Evolutionary conservation across 768 basidiomycete species (phyloP).

Genomic region (Boletellus ananiceps): DNA sequence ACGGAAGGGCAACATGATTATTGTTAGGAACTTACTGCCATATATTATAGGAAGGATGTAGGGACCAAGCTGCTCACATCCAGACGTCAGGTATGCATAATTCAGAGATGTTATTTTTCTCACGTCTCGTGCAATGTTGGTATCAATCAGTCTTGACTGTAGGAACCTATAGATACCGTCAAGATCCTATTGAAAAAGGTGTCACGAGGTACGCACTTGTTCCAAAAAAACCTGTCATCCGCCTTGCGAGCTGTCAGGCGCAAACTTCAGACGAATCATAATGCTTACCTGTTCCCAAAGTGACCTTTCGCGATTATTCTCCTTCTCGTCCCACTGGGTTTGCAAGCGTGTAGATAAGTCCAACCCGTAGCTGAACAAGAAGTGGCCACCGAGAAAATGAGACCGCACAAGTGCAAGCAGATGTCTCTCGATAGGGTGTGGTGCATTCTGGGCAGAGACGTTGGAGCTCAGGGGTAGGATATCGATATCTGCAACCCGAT

Average conservation of each 20-base stretch:
- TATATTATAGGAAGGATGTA: conserved; percentile 93
- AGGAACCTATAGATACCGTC: conserved; percentile 37
- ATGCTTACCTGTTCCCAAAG: conserved; percentile 73
- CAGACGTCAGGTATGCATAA: conserved; percentile 5
- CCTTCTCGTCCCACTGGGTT: conserved; percentile 62
- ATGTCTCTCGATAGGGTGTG: conserved; percentile 85
- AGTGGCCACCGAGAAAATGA: conserved; percentile 73
- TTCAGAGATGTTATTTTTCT: conserved; percentile 24
- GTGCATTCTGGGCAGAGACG: conserved; percentile 59
- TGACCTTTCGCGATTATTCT: conserved; percentile 48
- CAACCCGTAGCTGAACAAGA: conserved; percentile 88
- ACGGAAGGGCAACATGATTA: background rate
- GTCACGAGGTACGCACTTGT: conserved; percentile 43
- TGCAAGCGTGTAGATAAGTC: conserved; percentile 88
- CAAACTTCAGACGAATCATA: background rate
- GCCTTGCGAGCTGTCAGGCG: conserved; percentile 45
- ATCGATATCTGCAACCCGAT: conserved; percentile 85
- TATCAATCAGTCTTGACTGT: conserved; percentile 58
- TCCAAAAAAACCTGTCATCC: conserved; percentile 99
- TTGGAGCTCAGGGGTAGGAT: conserved; percentile 81
- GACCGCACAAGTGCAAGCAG: conserved; percentile 81
- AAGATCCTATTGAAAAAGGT: conserved; percentile 2
- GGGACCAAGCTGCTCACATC: conserved; percentile 58
- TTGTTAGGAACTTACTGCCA: conserved; percentile 67
- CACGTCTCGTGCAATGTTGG: conserved; percentile 59